Conservation (phyloP, 306 rosid species). For the Cucurbita pepo region DNA sequence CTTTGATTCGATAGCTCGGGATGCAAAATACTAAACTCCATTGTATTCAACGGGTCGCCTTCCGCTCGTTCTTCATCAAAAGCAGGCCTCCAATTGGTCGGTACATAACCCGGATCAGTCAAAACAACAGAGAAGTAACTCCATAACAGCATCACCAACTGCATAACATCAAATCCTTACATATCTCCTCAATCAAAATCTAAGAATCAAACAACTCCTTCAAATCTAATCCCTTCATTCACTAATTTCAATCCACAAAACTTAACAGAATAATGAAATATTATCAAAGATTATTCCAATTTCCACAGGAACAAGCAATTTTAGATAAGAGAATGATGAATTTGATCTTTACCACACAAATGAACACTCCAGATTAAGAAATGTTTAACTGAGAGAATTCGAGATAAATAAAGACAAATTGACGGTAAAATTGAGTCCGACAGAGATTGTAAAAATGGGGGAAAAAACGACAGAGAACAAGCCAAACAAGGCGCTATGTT, state of each 20-base stretch:
- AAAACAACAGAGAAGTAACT: slow-evolving; percentile 90
- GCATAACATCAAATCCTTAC: slow-evolving; percentile 19
- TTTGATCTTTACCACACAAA: not conserved
- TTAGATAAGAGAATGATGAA: not conserved
- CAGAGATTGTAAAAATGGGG: not conserved
- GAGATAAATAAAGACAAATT: slow-evolving; percentile 1
- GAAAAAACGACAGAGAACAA: not conserved
- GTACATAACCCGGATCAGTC: slow-evolving; percentile 89
- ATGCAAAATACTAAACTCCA: slow-evolving; percentile 34
- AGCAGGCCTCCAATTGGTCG: slow-evolving; percentile 84
- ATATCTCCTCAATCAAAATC: not conserved
- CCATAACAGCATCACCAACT: slow-evolving; percentile 93
- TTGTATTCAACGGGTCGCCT: slow-evolving; percentile 59
- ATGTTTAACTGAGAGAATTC: not conserved
- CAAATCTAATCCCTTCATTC: not conserved
- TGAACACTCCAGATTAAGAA: not conserved
- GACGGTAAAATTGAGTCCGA: not conserved
- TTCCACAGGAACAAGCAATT: not conserved
- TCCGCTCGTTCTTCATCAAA: slow-evolving; percentile 91
- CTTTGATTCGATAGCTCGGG: slow-evolving; percentile 39
- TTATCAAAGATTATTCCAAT: not conserved
- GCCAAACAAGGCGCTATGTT: not conserved
- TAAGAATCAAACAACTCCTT: not conserved
- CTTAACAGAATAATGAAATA: not conserved
- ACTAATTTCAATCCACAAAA: not conserved